A percentile compares a stretch with the other conserved stretches of the same genome.
Conservation (phyloP, 495 filamentous ascomycete genomes). For the Rhizodiscina lignyota region DNA sequence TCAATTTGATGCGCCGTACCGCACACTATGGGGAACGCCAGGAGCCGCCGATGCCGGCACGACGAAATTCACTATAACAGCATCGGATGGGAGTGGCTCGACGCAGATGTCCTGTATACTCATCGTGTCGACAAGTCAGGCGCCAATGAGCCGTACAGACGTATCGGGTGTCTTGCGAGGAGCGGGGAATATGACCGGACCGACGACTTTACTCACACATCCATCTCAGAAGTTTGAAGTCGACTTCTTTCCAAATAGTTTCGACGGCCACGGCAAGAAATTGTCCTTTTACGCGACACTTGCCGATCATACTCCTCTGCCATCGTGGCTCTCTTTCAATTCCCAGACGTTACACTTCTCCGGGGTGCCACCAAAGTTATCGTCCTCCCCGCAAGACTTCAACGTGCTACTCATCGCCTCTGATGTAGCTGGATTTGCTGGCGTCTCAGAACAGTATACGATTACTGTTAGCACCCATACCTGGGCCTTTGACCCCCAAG, state of each 20-base stretch:
- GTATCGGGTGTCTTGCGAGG: constrained; percentile 13
- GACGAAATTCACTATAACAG: constrained; percentile 28
- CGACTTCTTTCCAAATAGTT: constrained; percentile 13
- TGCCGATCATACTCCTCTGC: constrained; percentile 61
- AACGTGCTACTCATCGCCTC: constrained; percentile 61
- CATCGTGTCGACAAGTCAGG: background rate
- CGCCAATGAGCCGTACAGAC: constrained; percentile 2
- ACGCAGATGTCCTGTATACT: background rate
- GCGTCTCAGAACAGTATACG: constrained; percentile 44
- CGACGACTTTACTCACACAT: constrained; percentile 9
- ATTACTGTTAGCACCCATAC: constrained; percentile 54
- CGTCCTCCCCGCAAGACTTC: constrained; percentile 53
- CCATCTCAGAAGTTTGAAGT: constrained; percentile 13
- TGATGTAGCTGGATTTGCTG: constrained; percentile 63
- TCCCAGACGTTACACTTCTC: constrained; percentile 44
- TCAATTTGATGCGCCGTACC: constrained; percentile 39
- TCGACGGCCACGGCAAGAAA: constrained; percentile 12
- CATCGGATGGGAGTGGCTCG: constrained; percentile 10
- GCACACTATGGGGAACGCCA: constrained; percentile 51
- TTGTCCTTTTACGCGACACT: constrained; percentile 59
- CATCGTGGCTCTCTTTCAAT: constrained; percentile 76
- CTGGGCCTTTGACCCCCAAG: constrained; percentile 36
- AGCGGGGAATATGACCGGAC: constrained; percentile 15
- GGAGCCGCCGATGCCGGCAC: constrained; percentile 35
- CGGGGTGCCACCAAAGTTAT: constrained; percentile 49